These are phyloP conservation scores for Brassica incana DNA, from an alignment of 345 rosid genomes.

Conservation along the genomic window DNA sequence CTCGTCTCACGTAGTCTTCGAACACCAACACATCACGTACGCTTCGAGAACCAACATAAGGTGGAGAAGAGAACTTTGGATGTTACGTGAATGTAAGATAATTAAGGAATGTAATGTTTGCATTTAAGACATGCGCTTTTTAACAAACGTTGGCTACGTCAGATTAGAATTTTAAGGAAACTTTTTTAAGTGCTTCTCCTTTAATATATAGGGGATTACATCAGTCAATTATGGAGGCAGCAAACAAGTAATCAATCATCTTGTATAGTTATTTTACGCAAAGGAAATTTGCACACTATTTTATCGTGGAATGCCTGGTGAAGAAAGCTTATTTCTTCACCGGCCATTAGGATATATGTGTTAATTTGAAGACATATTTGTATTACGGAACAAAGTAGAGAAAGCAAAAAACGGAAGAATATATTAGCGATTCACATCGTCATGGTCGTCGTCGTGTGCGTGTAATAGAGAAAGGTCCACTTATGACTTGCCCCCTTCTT, in stretches of 20 bases:
- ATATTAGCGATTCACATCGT: conserved; percentile 1
- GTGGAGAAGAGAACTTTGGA: no score
- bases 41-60: no score
- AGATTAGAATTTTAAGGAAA: no score
- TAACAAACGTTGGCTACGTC: no score
- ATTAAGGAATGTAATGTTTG: no score
- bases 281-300: background rate
- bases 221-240: background rate
- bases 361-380: conserved; percentile 8
- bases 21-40: no score
- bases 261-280: background rate
- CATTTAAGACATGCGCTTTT: no score
- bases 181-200: no score
- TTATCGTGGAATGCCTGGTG: background rate
- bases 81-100: no score
- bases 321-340: background rate
- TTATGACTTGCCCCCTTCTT: conserved; percentile 32
- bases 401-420: background rate
- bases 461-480: conserved; percentile 25
- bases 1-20: no score
- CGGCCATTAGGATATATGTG: conserved; percentile 29
- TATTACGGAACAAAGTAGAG: conserved; percentile 7
- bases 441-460: conserved; percentile 20
- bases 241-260: background rate
- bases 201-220: background rate